Evolutionary conservation across 2,329 filamentous ascomycete species (phyloP).

Genomic region (Sarocladium strictum): DNA sequence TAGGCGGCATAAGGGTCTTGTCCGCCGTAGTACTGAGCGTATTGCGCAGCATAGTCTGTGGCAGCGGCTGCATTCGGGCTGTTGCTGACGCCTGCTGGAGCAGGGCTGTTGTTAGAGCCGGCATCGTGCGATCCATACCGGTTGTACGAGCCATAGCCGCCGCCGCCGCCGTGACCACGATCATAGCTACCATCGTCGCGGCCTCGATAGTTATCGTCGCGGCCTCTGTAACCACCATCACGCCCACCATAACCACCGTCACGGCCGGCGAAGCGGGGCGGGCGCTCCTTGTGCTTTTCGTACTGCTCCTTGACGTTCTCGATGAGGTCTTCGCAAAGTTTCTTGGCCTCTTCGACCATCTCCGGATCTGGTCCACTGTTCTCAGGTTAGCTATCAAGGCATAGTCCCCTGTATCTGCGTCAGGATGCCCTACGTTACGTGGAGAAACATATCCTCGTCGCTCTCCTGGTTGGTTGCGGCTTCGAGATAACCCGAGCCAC

Average conservation of each 20-base stretch:
- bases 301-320: slow-evolving; percentile 84
- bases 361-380: slow-evolving; percentile 75
- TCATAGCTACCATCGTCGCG: slow-evolving; percentile 18
- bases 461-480: slow-evolving; percentile 82
- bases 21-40: slow-evolving; percentile 72
- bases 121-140: slow-evolving; percentile 22
- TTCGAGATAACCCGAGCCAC: slow-evolving; percentile 91
- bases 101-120: slow-evolving; percentile 29
- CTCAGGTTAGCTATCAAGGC: background rate
- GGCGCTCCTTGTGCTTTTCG: slow-evolving; percentile 81
- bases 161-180: slow-evolving; percentile 19
- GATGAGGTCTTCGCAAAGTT: slow-evolving; percentile 82
- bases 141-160: slow-evolving; percentile 23
- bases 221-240: slow-evolving; percentile 35
- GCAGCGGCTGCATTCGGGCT: slow-evolving; percentile 20
- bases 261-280: slow-evolving; percentile 58
- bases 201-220: slow-evolving; percentile 30
- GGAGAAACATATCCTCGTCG: slow-evolving; percentile 93
- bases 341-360: slow-evolving; percentile 81
- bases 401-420: no score
- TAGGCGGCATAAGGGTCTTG: slow-evolving; percentile 85
- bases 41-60: slow-evolving; percentile 70
- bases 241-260: slow-evolving; percentile 38
- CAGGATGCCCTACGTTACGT: slow-evolving; percentile 69
- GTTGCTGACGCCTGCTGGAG: slow-evolving; percentile 19